Evolutionary conservation across 805 yeast species (phyloP).

Genomic region (Candida stauntonica): DNA sequence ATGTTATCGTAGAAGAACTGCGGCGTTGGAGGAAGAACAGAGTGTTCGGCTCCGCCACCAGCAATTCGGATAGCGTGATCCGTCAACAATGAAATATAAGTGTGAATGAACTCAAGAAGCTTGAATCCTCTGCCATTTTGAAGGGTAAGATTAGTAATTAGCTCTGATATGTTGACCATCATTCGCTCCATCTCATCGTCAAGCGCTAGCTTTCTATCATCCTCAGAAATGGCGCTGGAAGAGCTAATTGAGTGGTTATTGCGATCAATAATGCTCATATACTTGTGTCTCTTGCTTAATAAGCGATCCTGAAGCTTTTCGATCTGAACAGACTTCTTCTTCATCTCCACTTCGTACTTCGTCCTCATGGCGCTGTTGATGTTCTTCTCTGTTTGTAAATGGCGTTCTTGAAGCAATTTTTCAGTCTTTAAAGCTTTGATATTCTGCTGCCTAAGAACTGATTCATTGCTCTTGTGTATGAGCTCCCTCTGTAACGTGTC

Average conservation of each 20-base stretch:
- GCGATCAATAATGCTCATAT: slow-evolving; percentile 5
- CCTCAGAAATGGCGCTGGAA: not conserved
- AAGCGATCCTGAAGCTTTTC: slow-evolving; percentile 19
- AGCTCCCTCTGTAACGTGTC: slow-evolving; percentile 1
- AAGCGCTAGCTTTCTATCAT: slow-evolving; percentile 5
- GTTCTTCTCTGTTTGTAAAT: slow-evolving; percentile 9
- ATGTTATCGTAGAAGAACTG: slow-evolving; percentile 12
- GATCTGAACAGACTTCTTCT: slow-evolving; percentile 14
- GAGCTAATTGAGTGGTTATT: slow-evolving; percentile 2
- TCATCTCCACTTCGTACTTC: slow-evolving; percentile 22
- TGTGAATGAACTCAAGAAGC: slow-evolving; percentile 8
- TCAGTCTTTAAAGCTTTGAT: slow-evolving; percentile 1
- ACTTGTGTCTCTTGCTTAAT: slow-evolving; percentile 10
- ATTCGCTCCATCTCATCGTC: slow-evolving; percentile 22
- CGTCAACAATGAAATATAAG: slow-evolving; percentile 7
- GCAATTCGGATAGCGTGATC: slow-evolving; percentile 2
- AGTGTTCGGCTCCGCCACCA: not conserved
- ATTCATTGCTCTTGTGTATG: slow-evolving; percentile 2
- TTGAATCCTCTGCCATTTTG: slow-evolving; percentile 10
- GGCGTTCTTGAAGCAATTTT: slow-evolving; percentile 3
- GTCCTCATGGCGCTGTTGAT: slow-evolving; percentile 12
- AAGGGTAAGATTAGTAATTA: slow-evolving; percentile 16
- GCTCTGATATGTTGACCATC: slow-evolving; percentile 15
- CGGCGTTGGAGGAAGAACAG: slow-evolving; percentile 17
- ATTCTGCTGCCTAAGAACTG: slow-evolving; percentile 1